Evolutionary conservation across 805 yeast genomes (phyloP), one percentile per base, ranked within the genome.

Genomic region (Hanseniaspora lachancei): DNA sequence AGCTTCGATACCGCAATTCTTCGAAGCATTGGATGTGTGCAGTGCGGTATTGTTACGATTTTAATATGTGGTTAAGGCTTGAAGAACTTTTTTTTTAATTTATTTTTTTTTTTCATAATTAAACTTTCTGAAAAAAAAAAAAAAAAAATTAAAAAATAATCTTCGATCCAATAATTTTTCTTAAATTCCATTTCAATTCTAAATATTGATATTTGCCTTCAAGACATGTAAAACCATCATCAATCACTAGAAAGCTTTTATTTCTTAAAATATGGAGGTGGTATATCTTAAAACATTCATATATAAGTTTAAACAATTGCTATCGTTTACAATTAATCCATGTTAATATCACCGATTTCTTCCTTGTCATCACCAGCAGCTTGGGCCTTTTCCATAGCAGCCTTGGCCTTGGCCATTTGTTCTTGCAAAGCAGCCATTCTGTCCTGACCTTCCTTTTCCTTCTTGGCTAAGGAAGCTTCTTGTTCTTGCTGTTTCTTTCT

Each of bases 401-500:
- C 66, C 57, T 64, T 70, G 48, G 81, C 83, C 67, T 79, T 80
- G 46, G 55, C 55, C 68, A 84, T 72, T 74, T 82, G 84, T 74
- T 82, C 91, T 62, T 91, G 88, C 79, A 85, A 78, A 62, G 80
- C 85, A 65, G 84, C 82, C 72, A 83, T 84, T 69, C 84, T 86
- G 62, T 81, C 79, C 62, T 95, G 89, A 75, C 89, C 96, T 72
- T 82, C 82, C 74, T 87, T 86, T 62, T 88, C 80, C 74, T 86
- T 83, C 66, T 77, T 72, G 65, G 93, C 87, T 74, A 89, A 95
- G 73, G 84, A 84, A 78, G 86, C 86, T 74, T 93, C 97, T 76
- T 93, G 96, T 72, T 89, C 87, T 74, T 91, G 88, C 60, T 89
- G 86, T 64, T 84, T 74, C 77, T 87, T 93, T 76, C 98, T 84